phyloP scores from a whole-genome alignment of 148 eudicot species.

The Dianthus caryophyllus region DNA sequence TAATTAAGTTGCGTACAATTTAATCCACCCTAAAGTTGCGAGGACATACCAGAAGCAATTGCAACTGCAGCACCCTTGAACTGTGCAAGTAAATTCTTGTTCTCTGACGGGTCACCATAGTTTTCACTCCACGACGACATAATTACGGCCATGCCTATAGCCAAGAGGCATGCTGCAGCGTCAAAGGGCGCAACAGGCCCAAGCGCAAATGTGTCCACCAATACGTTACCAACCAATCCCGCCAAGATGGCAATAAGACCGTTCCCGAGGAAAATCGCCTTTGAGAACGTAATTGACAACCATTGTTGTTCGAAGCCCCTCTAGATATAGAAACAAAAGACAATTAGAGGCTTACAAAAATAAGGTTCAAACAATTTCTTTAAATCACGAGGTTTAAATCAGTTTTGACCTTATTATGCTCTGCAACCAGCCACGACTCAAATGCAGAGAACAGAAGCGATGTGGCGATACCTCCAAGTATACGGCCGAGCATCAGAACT shows the following conservation, averaged over 20 bases:
- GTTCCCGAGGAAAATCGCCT: slow-evolving; percentile 92
- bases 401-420: slow-evolving; percentile 78
- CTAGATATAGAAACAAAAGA: slow-evolving; percentile 53
- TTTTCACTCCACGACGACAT: slow-evolving; percentile 90
- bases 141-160: slow-evolving; percentile 93
- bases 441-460: slow-evolving; percentile 90
- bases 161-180: slow-evolving; percentile 88
- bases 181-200: slow-evolving; percentile 99
- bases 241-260: slow-evolving; percentile 87
- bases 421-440: slow-evolving; percentile 98
- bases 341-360: too few species aligned
- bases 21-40: not conserved
- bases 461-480: slow-evolving; percentile 95
- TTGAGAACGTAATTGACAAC: slow-evolving; percentile 89
- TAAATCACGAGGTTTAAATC: too few species aligned
- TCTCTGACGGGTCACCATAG: slow-evolving; percentile 95
- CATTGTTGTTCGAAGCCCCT: slow-evolving; percentile 91
- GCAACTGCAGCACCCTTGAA: slow-evolving; percentile 95
- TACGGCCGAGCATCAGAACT: slow-evolving; percentile 82
- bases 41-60: slow-evolving; percentile 78
- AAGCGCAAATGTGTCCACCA: slow-evolving; percentile 66
- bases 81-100: slow-evolving; percentile 85
- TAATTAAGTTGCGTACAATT: not conserved
- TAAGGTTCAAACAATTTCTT: too few species aligned
- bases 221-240: slow-evolving; percentile 79